Conservation (phyloP, 768 basidiomycete species). For the Termitomyces sp. region DNA sequence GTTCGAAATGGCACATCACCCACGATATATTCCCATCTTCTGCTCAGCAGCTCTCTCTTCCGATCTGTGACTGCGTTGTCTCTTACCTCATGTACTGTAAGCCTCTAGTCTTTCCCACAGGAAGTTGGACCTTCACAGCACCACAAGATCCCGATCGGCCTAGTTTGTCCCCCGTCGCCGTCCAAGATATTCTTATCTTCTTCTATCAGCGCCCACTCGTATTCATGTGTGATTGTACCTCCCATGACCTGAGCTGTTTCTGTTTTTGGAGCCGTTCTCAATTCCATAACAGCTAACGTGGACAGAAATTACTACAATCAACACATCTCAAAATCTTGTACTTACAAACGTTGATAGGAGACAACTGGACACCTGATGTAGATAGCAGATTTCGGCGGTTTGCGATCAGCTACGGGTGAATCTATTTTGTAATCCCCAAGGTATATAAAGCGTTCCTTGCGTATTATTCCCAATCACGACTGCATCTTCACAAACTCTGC, state of each 20-base stretch:
- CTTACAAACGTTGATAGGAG: neutral
- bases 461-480: neutral
- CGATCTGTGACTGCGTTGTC: too few species aligned
- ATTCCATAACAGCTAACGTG: neutral
- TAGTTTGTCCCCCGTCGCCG: too few species aligned
- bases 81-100: too few species aligned
- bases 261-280: too few species aligned
- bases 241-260: neutral
- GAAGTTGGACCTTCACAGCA: neutral
- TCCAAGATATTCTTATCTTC: neutral
- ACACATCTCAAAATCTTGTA: neutral
- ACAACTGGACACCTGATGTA: neutral
- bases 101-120: neutral
- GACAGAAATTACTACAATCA: neutral
- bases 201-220: neutral
- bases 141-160: too few species aligned
- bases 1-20: neutral
- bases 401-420: neutral
- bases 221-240: neutral
- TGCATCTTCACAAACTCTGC: neutral
- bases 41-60: too few species aligned
- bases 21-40: too few species aligned
- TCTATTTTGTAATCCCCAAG: neutral
- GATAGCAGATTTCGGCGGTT: neutral
- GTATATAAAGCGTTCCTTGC: neutral